Evolutionary conservation across 2,329 filamentous ascomycete genomes (phyloP), one percentile per base, ranked within the genome.

Genomic region (Aureobasidium leucospermi): DNA sequence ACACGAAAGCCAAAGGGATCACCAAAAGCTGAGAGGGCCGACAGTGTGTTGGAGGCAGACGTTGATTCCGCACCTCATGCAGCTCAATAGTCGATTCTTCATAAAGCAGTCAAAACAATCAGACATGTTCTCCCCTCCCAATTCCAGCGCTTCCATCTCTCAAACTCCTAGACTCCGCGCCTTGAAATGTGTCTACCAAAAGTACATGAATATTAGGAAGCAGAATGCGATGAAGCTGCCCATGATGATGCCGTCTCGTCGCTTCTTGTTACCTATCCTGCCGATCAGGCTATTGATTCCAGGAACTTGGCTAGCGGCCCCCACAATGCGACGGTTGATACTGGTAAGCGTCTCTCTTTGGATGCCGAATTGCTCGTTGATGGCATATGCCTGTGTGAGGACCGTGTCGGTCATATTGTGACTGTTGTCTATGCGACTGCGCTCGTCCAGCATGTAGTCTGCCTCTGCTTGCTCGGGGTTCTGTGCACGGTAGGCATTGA

Each of bases 371-470:
- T 81, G 92, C 76, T 97, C 91, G 71, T 96, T 95, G 57, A 97
- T 90, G 10, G 93, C 92, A 75, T 99, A 99, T 7, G 94, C 94
- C 78, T 97, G 94, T 70, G 88, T 92, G 61, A 99, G 80, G 36
- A 99, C 91, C 63, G 84, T 88, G 73, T 99, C 94, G 49, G 90
- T 87, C 79, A 96, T 86, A 66, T 85, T 88, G 74, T 97, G 88
- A 69, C 89, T 95, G 71, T 90, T 87, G 70, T 99, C 94, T 69
- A 99, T 85, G 64, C 89, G 84, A 63, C 80, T 78, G 55, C 94
- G 83, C 80, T 99, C 94, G 67, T 89, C 88, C 31, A 99, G 82
- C 92, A 99, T 96, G 78, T 97, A 99, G 62, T 99, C 93, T 48
- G 90, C 90, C 76, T 97, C 94, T 58, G 87, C 88, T 2, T 85